phyloP scores from a whole-genome alignment of 2,329 filamentous ascomycete species.

The Ilyonectria sp. region DNA sequence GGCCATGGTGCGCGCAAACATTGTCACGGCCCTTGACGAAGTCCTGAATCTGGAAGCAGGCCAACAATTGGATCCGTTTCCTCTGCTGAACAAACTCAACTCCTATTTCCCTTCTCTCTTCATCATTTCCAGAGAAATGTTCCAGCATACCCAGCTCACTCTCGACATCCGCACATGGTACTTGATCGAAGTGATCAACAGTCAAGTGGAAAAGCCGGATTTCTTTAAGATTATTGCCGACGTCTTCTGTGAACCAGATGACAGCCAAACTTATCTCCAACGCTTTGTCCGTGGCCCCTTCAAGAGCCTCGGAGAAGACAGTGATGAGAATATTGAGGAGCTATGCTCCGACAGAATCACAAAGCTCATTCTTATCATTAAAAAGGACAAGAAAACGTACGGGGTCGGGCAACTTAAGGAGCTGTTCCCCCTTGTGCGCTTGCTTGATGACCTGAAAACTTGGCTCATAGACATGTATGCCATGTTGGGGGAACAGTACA shows the following conservation, averaged over 20 bases:
- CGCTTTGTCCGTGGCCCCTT: constrained; percentile 46
- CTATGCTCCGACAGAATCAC: constrained; percentile 45
- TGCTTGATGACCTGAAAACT: constrained; percentile 37
- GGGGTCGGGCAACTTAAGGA: constrained; percentile 34
- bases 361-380: constrained; percentile 30
- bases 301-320: constrained; percentile 41
- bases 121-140: constrained; percentile 31
- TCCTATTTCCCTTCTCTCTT: constrained; percentile 51
- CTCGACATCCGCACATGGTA: constrained; percentile 57
- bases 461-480: constrained; percentile 42
- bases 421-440: constrained; percentile 34
- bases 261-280: neutral
- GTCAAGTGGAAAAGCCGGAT: constrained; percentile 20
- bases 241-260: constrained; percentile 49
- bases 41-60: constrained; percentile 36
- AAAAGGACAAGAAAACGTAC: constrained; percentile 23
- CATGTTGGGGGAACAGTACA: constrained; percentile 11
- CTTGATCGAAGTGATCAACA: constrained; percentile 50
- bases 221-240: constrained; percentile 44
- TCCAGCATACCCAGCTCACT: constrained; percentile 43
- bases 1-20: constrained; percentile 53
- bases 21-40: constrained; percentile 53
- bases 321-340: constrained; percentile 31
- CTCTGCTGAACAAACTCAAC: constrained; percentile 53
- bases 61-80: constrained; percentile 32